Conservation (phyloP, 345 rosid genomes). For the Garcia nutans region DNA sequence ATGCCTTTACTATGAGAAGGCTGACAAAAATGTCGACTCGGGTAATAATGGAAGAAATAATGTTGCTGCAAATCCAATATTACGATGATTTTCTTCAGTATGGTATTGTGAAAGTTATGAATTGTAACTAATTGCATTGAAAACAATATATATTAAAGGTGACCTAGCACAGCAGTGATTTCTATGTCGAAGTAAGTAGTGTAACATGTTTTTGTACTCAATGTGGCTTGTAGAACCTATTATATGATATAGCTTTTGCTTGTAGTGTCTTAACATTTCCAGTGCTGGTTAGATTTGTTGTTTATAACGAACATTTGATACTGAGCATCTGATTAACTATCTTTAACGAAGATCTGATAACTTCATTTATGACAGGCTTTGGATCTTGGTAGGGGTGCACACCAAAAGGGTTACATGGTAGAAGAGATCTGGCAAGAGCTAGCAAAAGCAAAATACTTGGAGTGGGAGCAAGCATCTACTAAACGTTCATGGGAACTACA, state of each 20-base stretch:
- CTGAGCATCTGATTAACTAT: background rate
- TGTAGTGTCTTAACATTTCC: background rate
- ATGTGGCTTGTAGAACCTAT: background rate
- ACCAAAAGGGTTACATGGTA: constrained; percentile 61
- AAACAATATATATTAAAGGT: background rate
- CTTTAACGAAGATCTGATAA: background rate
- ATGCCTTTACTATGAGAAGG: background rate
- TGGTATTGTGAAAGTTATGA: background rate
- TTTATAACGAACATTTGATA: background rate
- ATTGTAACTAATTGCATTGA: background rate
- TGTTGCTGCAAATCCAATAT: background rate
- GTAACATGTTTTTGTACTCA: background rate
- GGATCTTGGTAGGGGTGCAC: constrained; percentile 78
- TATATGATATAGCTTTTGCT: background rate
- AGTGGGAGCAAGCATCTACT: constrained; percentile 71
- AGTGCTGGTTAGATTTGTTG: background rate
- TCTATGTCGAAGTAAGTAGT: background rate
- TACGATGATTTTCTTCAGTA: background rate
- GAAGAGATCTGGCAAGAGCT: constrained; percentile 94
- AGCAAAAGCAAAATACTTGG: constrained; percentile 75
- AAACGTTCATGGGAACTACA: constrained; percentile 71
- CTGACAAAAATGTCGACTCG: background rate
- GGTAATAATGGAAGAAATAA: background rate
- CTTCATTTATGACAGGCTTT: constrained; percentile 47
- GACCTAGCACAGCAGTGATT: background rate